Percentiles rank a stretch among this genome's conserved stretches.
Conservation (phyloP, 192 early-diverging fungal species). For the Backusella liffmaniae region DNA sequence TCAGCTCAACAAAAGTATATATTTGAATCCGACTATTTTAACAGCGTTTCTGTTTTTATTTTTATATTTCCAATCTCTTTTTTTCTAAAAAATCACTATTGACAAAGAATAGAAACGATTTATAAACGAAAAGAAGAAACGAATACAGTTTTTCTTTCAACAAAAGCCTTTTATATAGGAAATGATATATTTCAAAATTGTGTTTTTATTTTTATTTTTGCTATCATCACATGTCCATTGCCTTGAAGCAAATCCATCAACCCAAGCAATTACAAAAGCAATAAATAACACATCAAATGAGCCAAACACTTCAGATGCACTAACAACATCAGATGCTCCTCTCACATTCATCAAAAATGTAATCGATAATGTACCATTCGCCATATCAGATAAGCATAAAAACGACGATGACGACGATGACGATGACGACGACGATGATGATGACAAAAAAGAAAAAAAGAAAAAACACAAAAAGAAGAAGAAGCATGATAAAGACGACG, state of each 20-base stretch:
- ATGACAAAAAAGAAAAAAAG: not conserved
- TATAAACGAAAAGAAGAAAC: slow-evolving; percentile 2
- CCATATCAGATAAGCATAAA: not conserved
- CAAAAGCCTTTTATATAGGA: not conserved
- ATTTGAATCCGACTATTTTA: slow-evolving; percentile 3
- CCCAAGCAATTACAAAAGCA: not conserved
- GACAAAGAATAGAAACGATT: not conserved
- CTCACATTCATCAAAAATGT: not conserved
- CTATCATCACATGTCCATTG: not conserved
- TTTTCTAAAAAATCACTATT: not conserved
- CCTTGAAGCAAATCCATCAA: not conserved
- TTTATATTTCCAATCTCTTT: not conserved
- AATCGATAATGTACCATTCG: not conserved
- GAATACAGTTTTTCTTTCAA: not conserved
- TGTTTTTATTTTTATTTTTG: not conserved
- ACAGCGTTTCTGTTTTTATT: not conserved
- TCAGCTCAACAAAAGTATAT: slow-evolving; percentile 9
- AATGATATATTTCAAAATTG: not conserved
- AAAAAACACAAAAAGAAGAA: not conserved
- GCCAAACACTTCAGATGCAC: not conserved
- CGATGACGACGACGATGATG: not conserved
- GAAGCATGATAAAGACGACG: not conserved
- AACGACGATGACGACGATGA: not conserved
- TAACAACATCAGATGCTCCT: not conserved
- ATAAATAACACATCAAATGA: not conserved